Evolutionary conservation across 257 asterid species (phyloP), one percentile per base, ranked within the genome.

Genomic region (Nyctanthes arbortristis): DNA sequence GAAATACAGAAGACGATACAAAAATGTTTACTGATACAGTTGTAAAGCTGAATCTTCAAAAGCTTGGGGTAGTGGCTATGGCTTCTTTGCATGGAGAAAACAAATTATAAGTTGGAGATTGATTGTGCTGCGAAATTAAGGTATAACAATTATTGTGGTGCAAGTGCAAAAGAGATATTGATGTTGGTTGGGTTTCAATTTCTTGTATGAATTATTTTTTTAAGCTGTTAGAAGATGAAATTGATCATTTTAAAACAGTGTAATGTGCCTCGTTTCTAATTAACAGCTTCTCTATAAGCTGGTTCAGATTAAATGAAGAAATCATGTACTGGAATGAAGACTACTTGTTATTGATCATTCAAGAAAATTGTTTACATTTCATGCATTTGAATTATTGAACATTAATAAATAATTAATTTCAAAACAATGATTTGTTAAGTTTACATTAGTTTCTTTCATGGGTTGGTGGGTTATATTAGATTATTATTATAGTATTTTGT

Each of bases 11-110:
- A 1, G 90, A 82, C 61, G 90, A 82, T 16, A 76, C 90, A 0
- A 82, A 78, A 55, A 80, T 85, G 90, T 85, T 82, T 49, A 85
- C 90, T 2, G 88, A 82, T 58, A 85, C 90, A 1, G 84, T 85
- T 8, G 90, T 85, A 29, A 85, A 85, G 59, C 65, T 85, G 70
- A 85, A 85, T 57, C 76, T 85, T 4, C 90, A 85, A 36, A 82
- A 85, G 70, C 90, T 85, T 68, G 86, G 79, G 13, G 77, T 78
- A 24, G 88, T 80, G 77, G 87, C 88, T 5, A 75, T 75, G 82
- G 84, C 86, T 12, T 66, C 74, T 0, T 45, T 75, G 75, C 79
- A 82, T 69, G 85, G 83, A 67, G 57, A 56, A 75, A 67, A 40
- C 70, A 57, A 74, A 43, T 43, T 43, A 43, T 3, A 16, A 40